phyloP scores from a whole-genome alignment of 768 basidiomycete species.

The Fomitopsis serialis region DNA sequence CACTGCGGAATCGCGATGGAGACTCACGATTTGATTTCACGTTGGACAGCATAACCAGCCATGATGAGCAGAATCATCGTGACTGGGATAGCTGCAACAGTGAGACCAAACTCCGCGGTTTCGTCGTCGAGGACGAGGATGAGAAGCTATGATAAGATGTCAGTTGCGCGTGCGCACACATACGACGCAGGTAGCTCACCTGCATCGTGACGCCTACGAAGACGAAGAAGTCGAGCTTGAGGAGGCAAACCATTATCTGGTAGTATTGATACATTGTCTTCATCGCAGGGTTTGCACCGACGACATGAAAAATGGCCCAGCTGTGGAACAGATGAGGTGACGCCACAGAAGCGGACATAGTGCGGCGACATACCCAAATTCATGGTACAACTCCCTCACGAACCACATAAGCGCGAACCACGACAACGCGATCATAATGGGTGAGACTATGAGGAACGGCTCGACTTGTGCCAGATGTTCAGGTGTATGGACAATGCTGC shows the following conservation, averaged over 20 bases:
- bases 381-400: slow-evolving; percentile 64
- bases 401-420: slow-evolving; percentile 67
- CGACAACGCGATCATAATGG: slow-evolving; percentile 60
- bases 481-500: slow-evolving; percentile 44
- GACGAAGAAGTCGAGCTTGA: slow-evolving; percentile 89
- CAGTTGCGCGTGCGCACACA: background rate
- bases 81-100: slow-evolving; percentile 78
- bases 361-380: slow-evolving; percentile 64
- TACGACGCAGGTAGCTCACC: slow-evolving; percentile 30
- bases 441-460: slow-evolving; percentile 68
- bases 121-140: slow-evolving; percentile 64
- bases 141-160: slow-evolving; percentile 49
- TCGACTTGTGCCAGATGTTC: slow-evolving; percentile 55
- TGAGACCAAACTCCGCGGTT: slow-evolving; percentile 77
- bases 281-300: slow-evolving; percentile 80
- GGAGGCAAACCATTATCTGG: slow-evolving; percentile 80
- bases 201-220: slow-evolving; percentile 89
- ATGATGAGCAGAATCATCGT: slow-evolving; percentile 62
- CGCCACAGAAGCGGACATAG: background rate
- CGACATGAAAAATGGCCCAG: slow-evolving; percentile 89
- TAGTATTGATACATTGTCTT: slow-evolving; percentile 90
- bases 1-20: background rate
- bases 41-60: slow-evolving; percentile 66
- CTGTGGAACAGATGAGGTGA: slow-evolving; percentile 29
- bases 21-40: slow-evolving; percentile 73